Conservation (phyloP, 192 early-diverging fungal species). For the Oehlia diaphana region DNA sequence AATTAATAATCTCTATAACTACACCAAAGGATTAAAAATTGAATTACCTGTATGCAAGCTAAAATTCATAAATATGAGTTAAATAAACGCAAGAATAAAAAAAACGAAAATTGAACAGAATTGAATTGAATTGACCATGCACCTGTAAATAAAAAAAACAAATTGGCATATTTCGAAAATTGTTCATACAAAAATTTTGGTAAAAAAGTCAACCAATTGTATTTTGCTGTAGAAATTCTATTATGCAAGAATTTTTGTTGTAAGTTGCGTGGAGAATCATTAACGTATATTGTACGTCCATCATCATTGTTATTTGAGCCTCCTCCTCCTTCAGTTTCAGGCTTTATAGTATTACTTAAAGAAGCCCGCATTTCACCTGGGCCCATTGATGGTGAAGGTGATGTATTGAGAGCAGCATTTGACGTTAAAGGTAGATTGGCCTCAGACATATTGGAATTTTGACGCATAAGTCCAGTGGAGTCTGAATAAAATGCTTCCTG, state of each 20-base stretch:
- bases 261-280: constrained; percentile 77
- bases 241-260: constrained; percentile 88
- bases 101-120: not conserved
- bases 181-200: constrained; percentile 96
- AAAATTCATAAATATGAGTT: constrained; percentile 7
- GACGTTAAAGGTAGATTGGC: constrained; percentile 46
- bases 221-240: constrained; percentile 93
- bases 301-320: not conserved
- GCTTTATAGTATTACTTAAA: not conserved
- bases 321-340: not conserved
- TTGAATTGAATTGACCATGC: not conserved
- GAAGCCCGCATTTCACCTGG: not conserved
- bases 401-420: constrained; percentile 9
- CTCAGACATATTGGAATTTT: constrained; percentile 43
- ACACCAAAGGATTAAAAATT: not conserved
- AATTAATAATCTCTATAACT: not conserved
- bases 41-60: constrained; percentile 28
- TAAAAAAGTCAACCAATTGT: constrained; percentile 85
- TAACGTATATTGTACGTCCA: constrained; percentile 84
- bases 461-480: constrained; percentile 1
- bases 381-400: constrained; percentile 7
- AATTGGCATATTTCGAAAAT: constrained; percentile 98
- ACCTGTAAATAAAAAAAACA: constrained; percentile 97
- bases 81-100: not conserved
- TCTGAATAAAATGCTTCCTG: constrained; percentile 23